These are phyloP conservation scores for Hymenoscyphus albidus DNA, from an alignment of 2,329 filamentous ascomycete genomes.

Conservation along the genomic window DNA sequence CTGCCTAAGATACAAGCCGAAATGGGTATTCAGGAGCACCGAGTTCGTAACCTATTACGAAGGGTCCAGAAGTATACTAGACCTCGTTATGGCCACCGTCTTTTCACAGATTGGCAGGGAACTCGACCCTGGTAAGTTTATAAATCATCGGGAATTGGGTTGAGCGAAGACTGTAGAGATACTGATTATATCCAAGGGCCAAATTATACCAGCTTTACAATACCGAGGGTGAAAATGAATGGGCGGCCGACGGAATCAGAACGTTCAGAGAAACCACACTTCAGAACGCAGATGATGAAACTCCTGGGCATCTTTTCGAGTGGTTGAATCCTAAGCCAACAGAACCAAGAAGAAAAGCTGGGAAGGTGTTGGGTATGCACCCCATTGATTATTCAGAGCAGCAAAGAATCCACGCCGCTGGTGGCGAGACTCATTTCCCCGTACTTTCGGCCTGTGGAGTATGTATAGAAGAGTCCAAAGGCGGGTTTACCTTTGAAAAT, in stretches of 20 bases:
- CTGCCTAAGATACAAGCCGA: neutral
- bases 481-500: neutral
- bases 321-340: neutral
- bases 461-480: neutral
- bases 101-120: slow-evolving; percentile 19
- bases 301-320: neutral
- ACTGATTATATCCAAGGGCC: neutral
- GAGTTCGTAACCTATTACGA: neutral
- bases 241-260: slow-evolving; percentile 7
- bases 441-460: neutral
- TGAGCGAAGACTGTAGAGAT: slow-evolving; percentile 1
- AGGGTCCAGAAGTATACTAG: slow-evolving; percentile 5
- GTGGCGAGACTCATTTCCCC: neutral
- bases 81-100: slow-evolving; percentile 17
- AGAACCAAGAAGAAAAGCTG: neutral
- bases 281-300: neutral
- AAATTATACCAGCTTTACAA: slow-evolving; percentile 13
- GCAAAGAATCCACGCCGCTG: neutral
- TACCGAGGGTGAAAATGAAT: slow-evolving; percentile 1
- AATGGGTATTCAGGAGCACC: neutral
- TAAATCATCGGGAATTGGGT: neutral
- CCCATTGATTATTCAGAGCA: slow-evolving; percentile 8
- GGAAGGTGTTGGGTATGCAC: slow-evolving; percentile 7
- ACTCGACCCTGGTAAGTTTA: slow-evolving; percentile 19
- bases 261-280: neutral